phyloP scores from a whole-genome alignment of 177 flowering plant genomes.

The Vitis hybrid region DNA sequence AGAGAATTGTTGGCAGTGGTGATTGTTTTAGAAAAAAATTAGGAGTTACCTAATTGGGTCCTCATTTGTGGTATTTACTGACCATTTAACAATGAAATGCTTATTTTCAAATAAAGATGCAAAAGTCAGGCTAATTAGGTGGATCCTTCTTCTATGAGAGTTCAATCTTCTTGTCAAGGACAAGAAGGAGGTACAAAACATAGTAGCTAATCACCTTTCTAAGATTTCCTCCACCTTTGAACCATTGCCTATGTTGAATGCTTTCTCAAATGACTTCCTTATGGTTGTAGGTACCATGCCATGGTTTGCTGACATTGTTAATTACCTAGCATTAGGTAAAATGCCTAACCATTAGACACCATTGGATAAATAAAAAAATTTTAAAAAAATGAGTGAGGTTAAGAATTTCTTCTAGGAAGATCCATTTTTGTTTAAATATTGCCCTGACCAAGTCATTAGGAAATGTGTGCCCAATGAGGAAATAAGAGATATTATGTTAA shows the following conservation, averaged over 20 bases:
- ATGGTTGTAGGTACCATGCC: too few relatives aligned
- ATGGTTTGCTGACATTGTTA: neutral
- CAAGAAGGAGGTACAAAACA: neutral
- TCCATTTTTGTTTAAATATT: constrained; percentile 7
- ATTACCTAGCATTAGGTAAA: neutral
- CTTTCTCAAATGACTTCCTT: rapidly evolving
- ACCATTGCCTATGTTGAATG: too few relatives aligned
- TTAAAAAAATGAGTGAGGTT: neutral
- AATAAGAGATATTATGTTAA: neutral
- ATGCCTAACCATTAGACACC: too few relatives aligned
- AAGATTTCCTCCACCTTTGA: neutral
- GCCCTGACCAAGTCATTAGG: constrained; percentile 4
- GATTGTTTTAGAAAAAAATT: constrained; percentile 8
- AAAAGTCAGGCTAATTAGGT: constrained; percentile 4
- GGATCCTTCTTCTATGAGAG: neutral
- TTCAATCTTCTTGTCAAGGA: neutral
- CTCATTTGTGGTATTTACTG: neutral
- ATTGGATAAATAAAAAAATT: neutral
- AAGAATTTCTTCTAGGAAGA: constrained; percentile 4
- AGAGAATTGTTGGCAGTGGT: constrained; percentile 2
- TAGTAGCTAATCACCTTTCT: constrained; percentile 10
- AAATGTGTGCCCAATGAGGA: constrained; percentile 11
- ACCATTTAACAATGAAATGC: too few relatives aligned
- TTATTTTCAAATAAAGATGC: constrained; percentile 9
- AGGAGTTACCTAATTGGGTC: constrained; percentile 6